Base-by-base conservation (phyloP, 768 basidiomycete species). In the Calocera cornea region DNA sequence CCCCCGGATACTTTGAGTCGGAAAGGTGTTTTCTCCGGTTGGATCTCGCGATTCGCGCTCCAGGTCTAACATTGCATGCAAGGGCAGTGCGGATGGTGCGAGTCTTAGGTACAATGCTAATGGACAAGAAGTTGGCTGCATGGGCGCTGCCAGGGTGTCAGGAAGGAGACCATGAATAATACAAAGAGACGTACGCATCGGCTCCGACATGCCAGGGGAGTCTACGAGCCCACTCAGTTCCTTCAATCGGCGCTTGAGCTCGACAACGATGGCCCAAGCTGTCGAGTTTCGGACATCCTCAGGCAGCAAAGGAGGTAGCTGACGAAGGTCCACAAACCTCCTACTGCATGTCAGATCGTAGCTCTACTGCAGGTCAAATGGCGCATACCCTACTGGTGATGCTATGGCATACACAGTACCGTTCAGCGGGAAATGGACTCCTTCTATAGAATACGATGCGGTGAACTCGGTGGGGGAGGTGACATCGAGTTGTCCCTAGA, bases 381-480 rank as follows among this genome's bases (percentile, higher is more conserved):
- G 7, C 10, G 70, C 81, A 70, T 69, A 90, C 90, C 85, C 86
- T 19, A 74, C 72, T 2, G 86, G 82, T 70, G 84, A 82, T 19
- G 86, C 88, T 64, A 89, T 80, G 1, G 88, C 90, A 72, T 86
- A 89, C n/a, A 93, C 82, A 0, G 88, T 82, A 0, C 90, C 90
- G 66, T 88, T 87, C 29, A 80, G 74, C 12, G 88, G 71, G 73
- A 90, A 86, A 75, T 92, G 90, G 27, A 92, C 79, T 0, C 88
- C 90, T 73, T 88, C 86, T 65, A 22, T 54, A 81, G n/a, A 75
- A 74, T 7, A 78, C 64, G 66, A 36, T 41, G 60, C 66, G 54
- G 44, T 34, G 34, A 33, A 31, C 34, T 34, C 36, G 72, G 70
- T 87, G 82, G 16, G 80, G 80, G n/a, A 90, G 72, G 68, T 91